phyloP scores from a whole-genome alignment of 352 stramenopile species.

The Blastocystis sp. region DNA sequence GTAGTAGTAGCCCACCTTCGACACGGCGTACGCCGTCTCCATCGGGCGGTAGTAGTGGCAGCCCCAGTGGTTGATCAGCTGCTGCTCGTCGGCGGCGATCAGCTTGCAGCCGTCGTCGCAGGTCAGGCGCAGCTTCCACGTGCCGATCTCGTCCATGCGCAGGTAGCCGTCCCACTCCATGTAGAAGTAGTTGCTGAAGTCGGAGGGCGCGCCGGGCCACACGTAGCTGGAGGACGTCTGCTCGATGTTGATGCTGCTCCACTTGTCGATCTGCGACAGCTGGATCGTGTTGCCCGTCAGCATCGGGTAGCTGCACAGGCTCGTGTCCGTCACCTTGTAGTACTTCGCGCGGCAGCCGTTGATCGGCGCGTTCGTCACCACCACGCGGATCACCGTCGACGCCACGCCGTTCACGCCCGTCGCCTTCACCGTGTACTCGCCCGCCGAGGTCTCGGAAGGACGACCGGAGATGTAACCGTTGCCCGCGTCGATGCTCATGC shows the following conservation, averaged over 20 bases:
- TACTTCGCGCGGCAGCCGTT: conserved; percentile 39
- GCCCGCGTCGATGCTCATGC: conserved; percentile 27
- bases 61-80: conserved; percentile 54
- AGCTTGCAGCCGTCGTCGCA: conserved; percentile 72
- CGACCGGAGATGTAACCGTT: conserved; percentile 69
- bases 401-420: conserved; percentile 58
- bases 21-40: conserved; percentile 44
- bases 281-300: conserved; percentile 50
- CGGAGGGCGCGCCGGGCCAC: conserved; percentile 41
- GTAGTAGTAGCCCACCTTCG: conserved; percentile 69
- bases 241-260: conserved; percentile 16
- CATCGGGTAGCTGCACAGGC: conserved; percentile 53
- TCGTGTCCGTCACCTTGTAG: conserved; percentile 29
- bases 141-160: conserved; percentile 48
- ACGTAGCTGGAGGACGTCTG: background rate
- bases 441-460: conserved; percentile 20
- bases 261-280: conserved; percentile 18
- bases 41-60: conserved; percentile 51
- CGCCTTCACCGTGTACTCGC: conserved; percentile 67
- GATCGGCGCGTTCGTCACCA: conserved; percentile 25
- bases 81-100: conserved; percentile 56
- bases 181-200: conserved; percentile 69
- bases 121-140: conserved; percentile 43
- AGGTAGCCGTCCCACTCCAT: conserved; percentile 72
- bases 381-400: conserved; percentile 5